These are phyloP conservation scores for Chalciporus sphaerocephalus DNA, from an alignment of 768 basidiomycete genomes.

Conservation along the genomic window DNA sequence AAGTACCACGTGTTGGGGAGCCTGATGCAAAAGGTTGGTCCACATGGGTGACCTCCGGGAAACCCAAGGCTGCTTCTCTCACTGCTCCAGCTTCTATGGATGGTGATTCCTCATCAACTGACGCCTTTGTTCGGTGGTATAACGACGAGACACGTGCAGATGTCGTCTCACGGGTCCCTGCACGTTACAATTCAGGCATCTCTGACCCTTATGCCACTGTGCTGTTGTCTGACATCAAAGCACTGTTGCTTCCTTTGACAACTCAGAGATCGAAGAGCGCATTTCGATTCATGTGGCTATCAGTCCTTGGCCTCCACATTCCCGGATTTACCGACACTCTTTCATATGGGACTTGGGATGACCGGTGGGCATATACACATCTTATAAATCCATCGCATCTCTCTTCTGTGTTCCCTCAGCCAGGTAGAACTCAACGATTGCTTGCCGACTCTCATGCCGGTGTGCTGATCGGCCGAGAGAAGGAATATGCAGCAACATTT, in stretches of 20 bases:
- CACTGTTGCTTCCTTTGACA: conserved; percentile 47
- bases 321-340: conserved; percentile 56
- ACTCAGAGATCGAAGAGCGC: conserved; percentile 44
- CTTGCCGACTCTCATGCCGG: conserved; percentile 62
- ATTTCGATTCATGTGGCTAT: conserved; percentile 68
- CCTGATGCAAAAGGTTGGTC: conserved; percentile 63
- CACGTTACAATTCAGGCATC: conserved; percentile 47
- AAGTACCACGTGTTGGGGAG: conserved; percentile 73
- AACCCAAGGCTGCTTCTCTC: conserved; percentile 27
- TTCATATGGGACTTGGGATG: conserved; percentile 50
- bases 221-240: conserved; percentile 67
- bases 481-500: conserved; percentile 55
- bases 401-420: conserved; percentile 48
- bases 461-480: conserved; percentile 60
- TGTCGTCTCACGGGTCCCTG: conserved; percentile 40
- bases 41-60: conserved; percentile 49
- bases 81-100: conserved; percentile 14
- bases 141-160: conserved; percentile 52
- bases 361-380: conserved; percentile 58
- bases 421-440: conserved; percentile 29
- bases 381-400: conserved; percentile 45
- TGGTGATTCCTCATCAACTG: conserved; percentile 34
- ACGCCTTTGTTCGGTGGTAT: conserved; percentile 70
- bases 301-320: conserved; percentile 64
- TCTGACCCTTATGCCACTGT: conserved; percentile 71